A percentile compares a stretch with the other conserved stretches of the same genome.
Evolutionary conservation across 192 early-diverging fungal genomes (phyloP).

Genomic region (Phycomyces nitens): DNA sequence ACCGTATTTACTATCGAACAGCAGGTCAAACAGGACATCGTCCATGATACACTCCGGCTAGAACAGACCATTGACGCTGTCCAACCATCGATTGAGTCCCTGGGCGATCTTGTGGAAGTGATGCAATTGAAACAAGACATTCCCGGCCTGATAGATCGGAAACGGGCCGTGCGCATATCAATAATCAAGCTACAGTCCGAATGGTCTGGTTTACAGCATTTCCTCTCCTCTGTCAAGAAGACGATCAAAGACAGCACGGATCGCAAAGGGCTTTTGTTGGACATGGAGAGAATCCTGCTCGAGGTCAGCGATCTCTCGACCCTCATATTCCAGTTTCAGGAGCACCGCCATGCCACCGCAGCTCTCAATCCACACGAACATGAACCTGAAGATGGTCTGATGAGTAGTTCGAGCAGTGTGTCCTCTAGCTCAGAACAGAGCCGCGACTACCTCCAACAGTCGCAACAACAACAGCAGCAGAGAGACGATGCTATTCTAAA

Average conservation of each 20-base stretch:
- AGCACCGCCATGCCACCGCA: conserved; percentile 29
- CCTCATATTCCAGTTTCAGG: conserved; percentile 45
- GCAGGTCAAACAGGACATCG: conserved; percentile 29
- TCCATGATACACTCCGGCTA: not conserved
- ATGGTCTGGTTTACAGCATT: conserved; percentile 54
- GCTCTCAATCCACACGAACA: not conserved
- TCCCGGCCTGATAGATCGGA: conserved; percentile 13
- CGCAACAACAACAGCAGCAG: conserved; percentile 7
- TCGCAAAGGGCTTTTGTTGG: conserved; percentile 26
- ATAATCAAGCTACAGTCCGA: conserved; percentile 47
- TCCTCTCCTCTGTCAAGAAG: conserved; percentile 50
- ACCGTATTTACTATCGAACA: conserved; percentile 51
- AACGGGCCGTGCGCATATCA: conserved; percentile 24
- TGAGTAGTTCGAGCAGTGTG: not conserved
- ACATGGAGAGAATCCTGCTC: conserved; percentile 40
- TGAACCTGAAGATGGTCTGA: not conserved
- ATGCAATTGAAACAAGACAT: conserved; percentile 23
- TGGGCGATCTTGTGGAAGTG: conserved; percentile 39
- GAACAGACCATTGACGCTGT: conserved; percentile 37
- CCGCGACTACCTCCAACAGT: not conserved
- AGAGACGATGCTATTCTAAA: conserved; percentile 35
- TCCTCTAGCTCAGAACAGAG: not conserved
- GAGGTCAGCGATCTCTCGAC: conserved; percentile 43
- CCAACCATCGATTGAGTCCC: conserved; percentile 39
- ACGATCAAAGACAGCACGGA: conserved; percentile 39